Evolutionary conservation across 345 rosid genomes (phyloP).

Genomic region (Eucalyptus lansdowneana): DNA sequence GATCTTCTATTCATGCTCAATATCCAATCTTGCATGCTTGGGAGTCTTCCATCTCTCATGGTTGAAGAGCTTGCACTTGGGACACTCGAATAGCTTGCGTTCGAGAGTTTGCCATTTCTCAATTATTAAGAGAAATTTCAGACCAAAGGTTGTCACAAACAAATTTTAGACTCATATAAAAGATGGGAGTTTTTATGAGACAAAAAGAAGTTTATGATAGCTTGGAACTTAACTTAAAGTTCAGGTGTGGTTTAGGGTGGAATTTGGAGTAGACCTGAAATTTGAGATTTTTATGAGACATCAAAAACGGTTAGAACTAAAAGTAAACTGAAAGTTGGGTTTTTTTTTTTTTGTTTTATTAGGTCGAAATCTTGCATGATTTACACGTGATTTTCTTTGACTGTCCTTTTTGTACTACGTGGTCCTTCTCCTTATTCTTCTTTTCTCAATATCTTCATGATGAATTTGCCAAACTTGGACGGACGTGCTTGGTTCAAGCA

Average conservation of each 20-base stretch:
- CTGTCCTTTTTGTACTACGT: background rate
- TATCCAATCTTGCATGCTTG: background rate
- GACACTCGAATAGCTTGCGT: fast-evolving
- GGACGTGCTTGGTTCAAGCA: background rate
- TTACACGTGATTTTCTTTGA: background rate
- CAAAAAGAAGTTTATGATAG: background rate
- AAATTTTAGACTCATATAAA: no score
- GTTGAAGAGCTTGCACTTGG: background rate
- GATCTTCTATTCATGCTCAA: background rate
- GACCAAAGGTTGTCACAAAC: fast-evolving
- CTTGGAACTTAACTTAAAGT: background rate
- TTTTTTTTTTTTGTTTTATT: no score
- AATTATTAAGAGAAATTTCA: no score
- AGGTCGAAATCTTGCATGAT: background rate
- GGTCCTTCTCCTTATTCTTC: background rate
- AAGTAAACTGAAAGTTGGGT: background rate
- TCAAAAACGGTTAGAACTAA: no score
- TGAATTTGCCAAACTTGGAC: background rate
- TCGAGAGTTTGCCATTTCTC: background rate
- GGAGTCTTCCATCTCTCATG: no score
- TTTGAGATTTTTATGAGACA: background rate
- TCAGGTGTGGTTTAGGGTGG: background rate
- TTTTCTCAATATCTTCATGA: background rate
- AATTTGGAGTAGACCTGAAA: background rate
- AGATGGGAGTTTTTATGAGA: fast-evolving